Percentiles rank a stretch among this genome's conserved stretches.
These are phyloP conservation scores for Mrakiaceae sp. DNA, from an alignment of 1,284 basidiomycete genomes.

Conservation along the genomic window DNA sequence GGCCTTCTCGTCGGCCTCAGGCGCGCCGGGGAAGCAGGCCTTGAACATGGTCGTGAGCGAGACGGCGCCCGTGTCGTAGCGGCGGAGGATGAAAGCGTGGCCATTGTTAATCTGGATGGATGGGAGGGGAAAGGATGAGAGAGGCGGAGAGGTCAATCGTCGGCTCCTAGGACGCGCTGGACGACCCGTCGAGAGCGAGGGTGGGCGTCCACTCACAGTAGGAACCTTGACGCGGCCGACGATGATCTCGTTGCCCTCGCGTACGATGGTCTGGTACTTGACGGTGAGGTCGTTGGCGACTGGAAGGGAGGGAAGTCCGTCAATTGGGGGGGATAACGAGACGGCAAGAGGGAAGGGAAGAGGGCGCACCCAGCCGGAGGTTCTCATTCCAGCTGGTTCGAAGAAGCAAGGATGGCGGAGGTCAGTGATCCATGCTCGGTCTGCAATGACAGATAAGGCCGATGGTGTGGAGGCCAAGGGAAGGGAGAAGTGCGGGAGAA, in stretches of 20 bases:
- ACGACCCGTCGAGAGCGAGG: not conserved
- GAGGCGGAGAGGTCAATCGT: constrained; percentile 19
- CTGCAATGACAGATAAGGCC: too few relatives aligned
- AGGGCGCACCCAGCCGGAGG: too few relatives aligned
- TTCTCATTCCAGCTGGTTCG: too few relatives aligned
- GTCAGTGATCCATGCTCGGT: too few relatives aligned
- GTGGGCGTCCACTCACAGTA: constrained; percentile 44
- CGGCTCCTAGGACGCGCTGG: constrained; percentile 32
- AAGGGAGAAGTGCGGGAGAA: too few relatives aligned
- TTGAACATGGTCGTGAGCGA: constrained; percentile 97
- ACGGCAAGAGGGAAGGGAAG: too few relatives aligned
- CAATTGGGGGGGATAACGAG: too few relatives aligned
- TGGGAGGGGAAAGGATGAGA: not conserved
- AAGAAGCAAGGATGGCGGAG: too few relatives aligned
- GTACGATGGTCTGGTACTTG: constrained; percentile 72
- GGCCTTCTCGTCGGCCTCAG: constrained; percentile 62
- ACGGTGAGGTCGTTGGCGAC: constrained; percentile 35
- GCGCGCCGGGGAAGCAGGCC: constrained; percentile 80
- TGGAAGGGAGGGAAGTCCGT: too few relatives aligned
- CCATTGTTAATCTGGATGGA: constrained; percentile 2
- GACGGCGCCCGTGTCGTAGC: constrained; percentile 91
- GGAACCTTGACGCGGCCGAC: constrained; percentile 90
- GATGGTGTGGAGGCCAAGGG: too few relatives aligned
- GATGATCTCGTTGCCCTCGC: constrained; percentile 70
- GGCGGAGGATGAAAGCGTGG: constrained; percentile 88